Conservation (phyloP, 2,329 filamentous ascomycete genomes). For the Colletotrichum noveboracense region DNA sequence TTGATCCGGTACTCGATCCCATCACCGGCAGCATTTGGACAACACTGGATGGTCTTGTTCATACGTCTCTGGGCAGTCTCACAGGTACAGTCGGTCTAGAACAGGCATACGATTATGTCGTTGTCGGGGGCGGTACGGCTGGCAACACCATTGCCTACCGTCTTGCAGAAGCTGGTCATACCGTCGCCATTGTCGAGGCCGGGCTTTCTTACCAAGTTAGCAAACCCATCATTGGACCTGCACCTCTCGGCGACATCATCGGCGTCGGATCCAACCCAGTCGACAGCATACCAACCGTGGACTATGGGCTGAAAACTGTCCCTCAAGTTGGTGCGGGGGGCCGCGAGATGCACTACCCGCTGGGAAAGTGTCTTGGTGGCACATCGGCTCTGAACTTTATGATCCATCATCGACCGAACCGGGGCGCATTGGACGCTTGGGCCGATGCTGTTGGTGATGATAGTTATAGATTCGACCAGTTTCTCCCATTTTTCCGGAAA, state of each 20-base stretch:
- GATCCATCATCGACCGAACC: slow-evolving; percentile 28
- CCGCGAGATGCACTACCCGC: slow-evolving; percentile 37
- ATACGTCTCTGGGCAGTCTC: background rate
- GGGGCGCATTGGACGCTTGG: slow-evolving; percentile 31
- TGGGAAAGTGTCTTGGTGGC: slow-evolving; percentile 39
- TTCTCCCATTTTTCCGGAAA: slow-evolving; percentile 37
- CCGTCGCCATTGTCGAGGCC: slow-evolving; percentile 43
- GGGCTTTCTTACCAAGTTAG: slow-evolving; percentile 35
- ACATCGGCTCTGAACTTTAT: slow-evolving; percentile 31
- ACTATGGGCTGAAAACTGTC: slow-evolving; percentile 31
- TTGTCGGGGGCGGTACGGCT: slow-evolving; percentile 43
- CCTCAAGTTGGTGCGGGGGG: slow-evolving; percentile 27
- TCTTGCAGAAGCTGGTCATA: slow-evolving; percentile 30
- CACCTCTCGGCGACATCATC: slow-evolving; percentile 23
- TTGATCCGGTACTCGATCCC: background rate
- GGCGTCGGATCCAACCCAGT: slow-evolving; percentile 27
- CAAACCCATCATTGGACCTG: slow-evolving; percentile 19
- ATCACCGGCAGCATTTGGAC: background rate
- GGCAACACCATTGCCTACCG: slow-evolving; percentile 38
- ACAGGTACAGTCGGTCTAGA: background rate
- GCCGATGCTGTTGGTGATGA: slow-evolving; percentile 33
- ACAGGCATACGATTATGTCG: background rate
- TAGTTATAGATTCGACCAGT: slow-evolving; percentile 29
- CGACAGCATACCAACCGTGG: slow-evolving; percentile 24
- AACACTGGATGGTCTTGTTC: background rate